A percentile compares a stretch with the other conserved stretches of the same genome.
These are phyloP conservation scores for Gaeumannomyces sp. DNA, from an alignment of 2,329 filamentous ascomycete genomes.

Conservation along the genomic window DNA sequence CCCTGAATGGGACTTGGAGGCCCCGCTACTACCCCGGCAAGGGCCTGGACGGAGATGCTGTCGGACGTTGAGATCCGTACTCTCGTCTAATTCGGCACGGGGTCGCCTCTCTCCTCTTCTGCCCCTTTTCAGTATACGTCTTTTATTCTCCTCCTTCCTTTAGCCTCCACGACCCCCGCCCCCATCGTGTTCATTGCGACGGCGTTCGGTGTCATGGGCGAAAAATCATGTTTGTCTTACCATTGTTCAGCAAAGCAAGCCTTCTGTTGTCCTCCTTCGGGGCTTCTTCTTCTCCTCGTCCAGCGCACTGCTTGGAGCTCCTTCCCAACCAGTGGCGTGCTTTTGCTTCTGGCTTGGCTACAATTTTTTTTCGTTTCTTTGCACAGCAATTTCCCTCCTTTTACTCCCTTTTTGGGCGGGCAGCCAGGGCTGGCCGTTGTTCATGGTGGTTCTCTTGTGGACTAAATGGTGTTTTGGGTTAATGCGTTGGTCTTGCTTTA, in stretches of 20 bases:
- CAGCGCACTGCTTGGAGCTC: not conserved
- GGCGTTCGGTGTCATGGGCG: constrained; percentile 7
- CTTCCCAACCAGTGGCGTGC: not conserved
- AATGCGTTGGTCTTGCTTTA: not conserved
- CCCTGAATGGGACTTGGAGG: not conserved
- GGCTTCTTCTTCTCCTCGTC: constrained; percentile 10
- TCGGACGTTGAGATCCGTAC: not conserved
- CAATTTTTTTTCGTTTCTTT: not conserved
- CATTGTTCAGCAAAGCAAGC: not conserved
- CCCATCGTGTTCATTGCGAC: constrained; percentile 6
- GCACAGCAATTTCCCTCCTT: not conserved
- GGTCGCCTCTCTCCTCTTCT: not conserved
- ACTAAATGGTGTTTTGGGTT: not conserved
- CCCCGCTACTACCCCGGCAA: too few relatives aligned
- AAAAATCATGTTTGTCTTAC: constrained; percentile 2
- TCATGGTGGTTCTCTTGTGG: not conserved
- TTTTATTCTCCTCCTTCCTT: not conserved
- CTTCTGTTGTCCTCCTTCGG: constrained; percentile 4
- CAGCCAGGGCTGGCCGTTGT: not conserved
- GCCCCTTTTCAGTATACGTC: not conserved
- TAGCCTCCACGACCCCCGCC: not conserved
- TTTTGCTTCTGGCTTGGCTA: not conserved
- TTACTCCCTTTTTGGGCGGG: not conserved
- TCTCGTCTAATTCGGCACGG: not conserved
- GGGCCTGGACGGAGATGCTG: too few relatives aligned